Conservation (phyloP, 371 early-diverging fungal species). For the Apophysomyces variabilis region DNA sequence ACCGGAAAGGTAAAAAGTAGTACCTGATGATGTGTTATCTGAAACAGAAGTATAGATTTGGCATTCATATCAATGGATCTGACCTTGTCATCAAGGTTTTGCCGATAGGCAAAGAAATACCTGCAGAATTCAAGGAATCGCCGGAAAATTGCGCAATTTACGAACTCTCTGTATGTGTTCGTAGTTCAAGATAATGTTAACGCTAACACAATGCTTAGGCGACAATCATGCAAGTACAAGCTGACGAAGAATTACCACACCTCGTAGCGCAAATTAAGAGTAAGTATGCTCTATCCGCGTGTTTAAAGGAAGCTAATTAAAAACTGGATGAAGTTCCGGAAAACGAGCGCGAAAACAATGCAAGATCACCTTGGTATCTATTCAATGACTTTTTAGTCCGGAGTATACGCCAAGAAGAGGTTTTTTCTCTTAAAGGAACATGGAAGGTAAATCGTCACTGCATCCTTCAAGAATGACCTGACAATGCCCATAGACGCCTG, state of each 20-base stretch:
- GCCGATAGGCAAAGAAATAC: conserved; percentile 45
- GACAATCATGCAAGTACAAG: conserved; percentile 68
- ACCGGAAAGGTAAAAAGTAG: conserved; percentile 43
- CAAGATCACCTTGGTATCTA: conserved; percentile 76
- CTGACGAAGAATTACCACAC: conserved; percentile 70
- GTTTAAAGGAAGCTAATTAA: neutral
- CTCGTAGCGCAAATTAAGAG: conserved; percentile 77
- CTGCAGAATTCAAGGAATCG: conserved; percentile 44
- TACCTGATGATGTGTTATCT: neutral
- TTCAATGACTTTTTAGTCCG: conserved; percentile 96
- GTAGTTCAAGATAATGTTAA: neutral
- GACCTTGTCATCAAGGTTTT: conserved; percentile 52
- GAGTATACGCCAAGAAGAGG: conserved; percentile 71
- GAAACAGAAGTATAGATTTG: conserved; percentile 38
- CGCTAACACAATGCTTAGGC: conserved; percentile 39
- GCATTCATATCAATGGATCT: conserved; percentile 52
- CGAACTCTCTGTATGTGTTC: conserved; percentile 54
- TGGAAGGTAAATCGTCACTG: conserved; percentile 72
- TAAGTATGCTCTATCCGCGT: conserved; percentile 20
- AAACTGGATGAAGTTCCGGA: conserved; percentile 28
- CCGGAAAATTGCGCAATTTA: conserved; percentile 56
- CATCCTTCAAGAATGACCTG: neutral
- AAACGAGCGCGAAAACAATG: conserved; percentile 33
- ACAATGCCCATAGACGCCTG: conserved; percentile 51
- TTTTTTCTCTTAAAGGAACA: conserved; percentile 62